A percentile compares a stretch with the other conserved stretches of the same genome.
Conservation (phyloP, 106 monocot species). For the Xerophyta viscosa region DNA sequence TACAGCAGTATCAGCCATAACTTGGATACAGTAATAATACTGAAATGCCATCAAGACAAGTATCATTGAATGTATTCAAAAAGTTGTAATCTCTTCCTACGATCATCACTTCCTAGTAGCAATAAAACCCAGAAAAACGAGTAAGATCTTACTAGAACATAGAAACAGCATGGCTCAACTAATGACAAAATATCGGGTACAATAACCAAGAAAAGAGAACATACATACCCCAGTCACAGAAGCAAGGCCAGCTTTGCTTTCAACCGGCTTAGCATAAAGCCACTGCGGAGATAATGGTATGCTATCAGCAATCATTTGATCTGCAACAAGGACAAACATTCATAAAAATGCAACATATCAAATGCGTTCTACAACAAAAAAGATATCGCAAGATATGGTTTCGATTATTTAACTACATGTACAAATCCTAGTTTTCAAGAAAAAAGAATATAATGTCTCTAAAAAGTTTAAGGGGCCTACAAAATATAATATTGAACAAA, state of each 20-base stretch:
- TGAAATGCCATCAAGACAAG: too few species aligned
- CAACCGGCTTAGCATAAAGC: constrained; percentile 80
- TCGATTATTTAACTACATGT: not conserved
- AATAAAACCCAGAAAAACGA: not conserved
- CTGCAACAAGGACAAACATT: constrained; percentile 30
- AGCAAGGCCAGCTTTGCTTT: constrained; percentile 38
- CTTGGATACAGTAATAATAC: too few species aligned
- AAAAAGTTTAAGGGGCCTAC: too few species aligned
- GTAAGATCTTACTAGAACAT: not conserved
- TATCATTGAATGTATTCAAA: too few species aligned
- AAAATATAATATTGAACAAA: too few species aligned
- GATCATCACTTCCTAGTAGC: too few species aligned
- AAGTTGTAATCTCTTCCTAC: too few species aligned
- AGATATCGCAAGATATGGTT: not conserved
- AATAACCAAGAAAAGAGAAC: not conserved
- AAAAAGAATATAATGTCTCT: too few species aligned
- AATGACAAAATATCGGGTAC: too few species aligned
- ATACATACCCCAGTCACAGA: constrained; percentile 10
- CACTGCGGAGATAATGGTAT: constrained; percentile 96
- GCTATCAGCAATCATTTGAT: constrained; percentile 60
- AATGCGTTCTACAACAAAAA: not conserved
- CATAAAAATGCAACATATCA: constrained; percentile 4
- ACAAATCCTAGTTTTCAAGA: too few species aligned
- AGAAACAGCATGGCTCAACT: not conserved
- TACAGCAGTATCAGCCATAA: too few species aligned